Conservation (phyloP, 2,329 filamentous ascomycete genomes). For the Cladosporium sp. region DNA sequence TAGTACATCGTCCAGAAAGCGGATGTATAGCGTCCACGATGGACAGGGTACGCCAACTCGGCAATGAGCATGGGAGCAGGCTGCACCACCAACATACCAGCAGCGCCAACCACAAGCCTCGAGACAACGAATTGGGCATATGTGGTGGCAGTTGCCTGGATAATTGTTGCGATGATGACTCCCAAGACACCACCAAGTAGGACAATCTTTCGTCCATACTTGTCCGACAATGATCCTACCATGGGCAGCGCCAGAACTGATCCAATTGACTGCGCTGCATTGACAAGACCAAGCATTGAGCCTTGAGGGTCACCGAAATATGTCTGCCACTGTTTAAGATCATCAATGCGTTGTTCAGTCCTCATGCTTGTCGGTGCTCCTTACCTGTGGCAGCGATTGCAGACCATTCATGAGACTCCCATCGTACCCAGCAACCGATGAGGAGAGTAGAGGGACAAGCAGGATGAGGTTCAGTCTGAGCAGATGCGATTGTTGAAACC, state of each 20-base stretch:
- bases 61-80: slow-evolving; percentile 48
- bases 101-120: slow-evolving; percentile 35
- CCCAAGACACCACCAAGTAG: neutral
- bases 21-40: slow-evolving; percentile 33
- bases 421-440: slow-evolving; percentile 15
- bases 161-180: slow-evolving; percentile 6
- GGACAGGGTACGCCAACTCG: slow-evolving; percentile 42
- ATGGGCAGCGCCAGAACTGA: neutral
- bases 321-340: slow-evolving; percentile 16
- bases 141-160: slow-evolving; percentile 2
- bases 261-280: slow-evolving; percentile 2
- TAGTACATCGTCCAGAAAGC: slow-evolving; percentile 54
- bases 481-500: slow-evolving; percentile 43
- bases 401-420: slow-evolving; percentile 17
- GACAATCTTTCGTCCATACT: slow-evolving; percentile 2
- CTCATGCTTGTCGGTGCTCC: neutral
- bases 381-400: slow-evolving; percentile 23
- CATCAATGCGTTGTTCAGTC: slow-evolving; percentile 17
- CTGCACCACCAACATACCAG: slow-evolving; percentile 48
- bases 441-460: slow-evolving; percentile 34
- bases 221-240: slow-evolving; percentile 1
- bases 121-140: slow-evolving; percentile 30
- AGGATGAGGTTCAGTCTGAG: slow-evolving; percentile 43
- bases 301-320: slow-evolving; percentile 4
- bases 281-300: slow-evolving; percentile 4